Percentiles rank a stretch among this genome's conserved stretches.
Evolutionary conservation across 768 basidiomycete species (phyloP).

Genomic region (Boletus pseudo-olivaceus): DNA sequence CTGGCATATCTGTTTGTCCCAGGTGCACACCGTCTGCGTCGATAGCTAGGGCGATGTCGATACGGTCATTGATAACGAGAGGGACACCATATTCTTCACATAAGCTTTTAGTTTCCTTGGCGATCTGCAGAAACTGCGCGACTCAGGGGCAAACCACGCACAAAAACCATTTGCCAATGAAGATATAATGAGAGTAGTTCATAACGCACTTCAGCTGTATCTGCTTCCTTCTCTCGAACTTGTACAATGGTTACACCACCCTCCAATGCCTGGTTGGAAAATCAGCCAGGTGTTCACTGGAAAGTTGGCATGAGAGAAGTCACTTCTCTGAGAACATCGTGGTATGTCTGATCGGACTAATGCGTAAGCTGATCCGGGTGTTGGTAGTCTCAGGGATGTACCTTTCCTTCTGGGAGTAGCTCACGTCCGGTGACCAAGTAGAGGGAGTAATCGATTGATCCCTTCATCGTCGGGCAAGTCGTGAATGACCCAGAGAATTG

Average conservation of each 20-base stretch:
- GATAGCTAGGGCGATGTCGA: slow-evolving; percentile 82
- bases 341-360: slow-evolving; percentile 50
- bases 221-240: slow-evolving; percentile 78
- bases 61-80: slow-evolving; percentile 81
- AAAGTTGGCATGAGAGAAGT: background rate
- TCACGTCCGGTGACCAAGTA: slow-evolving; percentile 87
- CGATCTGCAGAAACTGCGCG: slow-evolving; percentile 77
- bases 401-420: slow-evolving; percentile 74
- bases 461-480: slow-evolving; percentile 3
- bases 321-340: slow-evolving; percentile 73
- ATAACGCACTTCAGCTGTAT: slow-evolving; percentile 69
- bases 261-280: slow-evolving; percentile 54
- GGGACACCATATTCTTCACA: slow-evolving; percentile 78
- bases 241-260: slow-evolving; percentile 92
- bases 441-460: slow-evolving; percentile 57
- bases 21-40: slow-evolving; percentile 80
- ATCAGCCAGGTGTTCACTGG: background rate
- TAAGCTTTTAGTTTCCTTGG: slow-evolving; percentile 61
- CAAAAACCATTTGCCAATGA: background rate
- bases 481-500: too few species aligned
- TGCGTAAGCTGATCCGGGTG: background rate
- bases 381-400: slow-evolving; percentile 25
- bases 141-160: background rate
- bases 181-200: background rate
- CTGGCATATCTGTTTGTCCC: slow-evolving; percentile 84